Conservation (phyloP, 73 alveolate species). For the Symbiodinium pilosum region DNA sequence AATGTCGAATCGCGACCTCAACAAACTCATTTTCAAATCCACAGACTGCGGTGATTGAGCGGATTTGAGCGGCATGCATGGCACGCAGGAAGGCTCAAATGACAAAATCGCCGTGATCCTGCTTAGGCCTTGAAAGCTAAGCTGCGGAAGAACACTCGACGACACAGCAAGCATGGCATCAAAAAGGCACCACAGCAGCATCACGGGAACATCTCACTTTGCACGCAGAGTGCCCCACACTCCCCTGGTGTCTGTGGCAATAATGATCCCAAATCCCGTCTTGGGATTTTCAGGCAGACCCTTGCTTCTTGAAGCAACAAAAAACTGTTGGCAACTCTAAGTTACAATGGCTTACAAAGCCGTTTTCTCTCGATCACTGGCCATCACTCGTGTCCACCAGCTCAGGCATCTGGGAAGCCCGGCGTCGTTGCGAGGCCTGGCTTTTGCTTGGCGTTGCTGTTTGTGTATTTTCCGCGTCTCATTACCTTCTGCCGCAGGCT, state of each 20-base stretch:
- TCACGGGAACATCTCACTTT: too few relatives aligned
- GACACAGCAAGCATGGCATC: background rate
- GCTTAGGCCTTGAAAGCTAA: conserved; percentile 10
- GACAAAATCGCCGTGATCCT: conserved; percentile 33
- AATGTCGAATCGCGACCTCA: conserved; percentile 30
- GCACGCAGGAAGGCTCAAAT: background rate
- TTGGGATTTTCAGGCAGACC: background rate
- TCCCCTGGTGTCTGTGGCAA: background rate
- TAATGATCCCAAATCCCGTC: background rate
- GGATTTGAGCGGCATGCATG: background rate
- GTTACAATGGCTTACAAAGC: too few relatives aligned
- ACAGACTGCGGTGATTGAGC: background rate
- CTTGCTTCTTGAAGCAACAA: background rate
- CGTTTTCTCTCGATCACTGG: too few relatives aligned
- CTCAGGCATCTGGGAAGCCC: background rate
- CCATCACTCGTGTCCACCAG: background rate
- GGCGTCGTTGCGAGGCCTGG: too few relatives aligned
- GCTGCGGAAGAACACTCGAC: background rate
- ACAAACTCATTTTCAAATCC: background rate
- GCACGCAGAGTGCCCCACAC: background rate
- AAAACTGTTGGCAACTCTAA: background rate
- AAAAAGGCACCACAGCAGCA: too few relatives aligned
- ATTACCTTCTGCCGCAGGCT: conserved; percentile 40
- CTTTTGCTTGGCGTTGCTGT: too few relatives aligned
- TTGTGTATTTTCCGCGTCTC: too few relatives aligned